A percentile compares a stretch with the other conserved stretches of the same genome.
These are phyloP conservation scores for Monoraphidium neglectum DNA, from an alignment of 139 green algal species.

Conservation along the genomic window DNA sequence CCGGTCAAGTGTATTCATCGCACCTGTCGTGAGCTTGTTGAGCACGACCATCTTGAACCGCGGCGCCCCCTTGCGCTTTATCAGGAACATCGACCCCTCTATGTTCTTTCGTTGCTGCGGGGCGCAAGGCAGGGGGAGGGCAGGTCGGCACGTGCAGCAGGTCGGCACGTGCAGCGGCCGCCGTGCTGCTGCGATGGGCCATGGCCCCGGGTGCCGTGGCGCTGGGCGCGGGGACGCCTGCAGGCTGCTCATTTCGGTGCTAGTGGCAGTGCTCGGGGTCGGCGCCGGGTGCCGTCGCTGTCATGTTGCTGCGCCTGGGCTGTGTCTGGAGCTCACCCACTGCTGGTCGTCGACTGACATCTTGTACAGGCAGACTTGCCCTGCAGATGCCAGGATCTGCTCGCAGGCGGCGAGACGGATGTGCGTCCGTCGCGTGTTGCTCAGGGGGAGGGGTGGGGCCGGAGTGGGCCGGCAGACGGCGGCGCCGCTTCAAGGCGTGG, in stretches of 20 bases:
- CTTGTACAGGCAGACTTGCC: constrained; percentile 82
- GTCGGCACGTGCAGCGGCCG: no score
- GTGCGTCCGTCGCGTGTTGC: background rate
- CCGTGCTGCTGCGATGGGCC: background rate
- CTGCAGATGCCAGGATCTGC: constrained; percentile 62
- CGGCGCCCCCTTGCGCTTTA: constrained; percentile 71
- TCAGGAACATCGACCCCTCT: constrained; percentile 88
- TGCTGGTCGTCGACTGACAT: constrained; percentile 62
- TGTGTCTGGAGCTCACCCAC: constrained; percentile 61
- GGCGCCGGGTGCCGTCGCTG: background rate
- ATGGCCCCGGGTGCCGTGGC: background rate
- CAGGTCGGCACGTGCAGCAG: constrained; percentile 33
- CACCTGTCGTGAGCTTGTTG: constrained; percentile 77
- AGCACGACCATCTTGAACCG: constrained; percentile 89
- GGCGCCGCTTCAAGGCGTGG: background rate
- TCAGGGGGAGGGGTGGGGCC: no score
- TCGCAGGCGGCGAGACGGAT: constrained; percentile 15
- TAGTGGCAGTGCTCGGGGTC: background rate
- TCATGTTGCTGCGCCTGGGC: background rate
- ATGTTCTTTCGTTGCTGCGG: constrained; percentile 80
- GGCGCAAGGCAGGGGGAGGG: no score
- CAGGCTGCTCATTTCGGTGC: background rate
- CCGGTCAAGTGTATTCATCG: no score
- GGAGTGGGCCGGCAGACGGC: no score
- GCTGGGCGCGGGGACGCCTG: background rate